phyloP scores from a whole-genome alignment of 2,329 filamentous ascomycete species.

The Amylocarpus encephaloides region DNA sequence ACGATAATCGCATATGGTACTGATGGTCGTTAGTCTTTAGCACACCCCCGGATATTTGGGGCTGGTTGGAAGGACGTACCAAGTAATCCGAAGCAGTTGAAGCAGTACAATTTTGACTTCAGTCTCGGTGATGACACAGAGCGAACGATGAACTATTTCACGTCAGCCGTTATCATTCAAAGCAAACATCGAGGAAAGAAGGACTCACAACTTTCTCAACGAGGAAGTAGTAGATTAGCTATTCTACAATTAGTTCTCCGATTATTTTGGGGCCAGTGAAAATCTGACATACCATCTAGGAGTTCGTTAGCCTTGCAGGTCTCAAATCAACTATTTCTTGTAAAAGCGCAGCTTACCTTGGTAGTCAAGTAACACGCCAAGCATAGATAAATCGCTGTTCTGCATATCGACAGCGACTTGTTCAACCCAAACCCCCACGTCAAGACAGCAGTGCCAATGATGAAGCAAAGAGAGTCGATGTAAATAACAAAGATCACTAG shows the following conservation, averaged over 20 bases:
- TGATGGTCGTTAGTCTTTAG: background rate
- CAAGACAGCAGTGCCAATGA: slow-evolving; percentile 49
- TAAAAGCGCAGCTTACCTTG: slow-evolving; percentile 2
- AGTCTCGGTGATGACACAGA: slow-evolving; percentile 33
- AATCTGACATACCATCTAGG: background rate
- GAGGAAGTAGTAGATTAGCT: slow-evolving; percentile 54
- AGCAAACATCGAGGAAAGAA: slow-evolving; percentile 24
- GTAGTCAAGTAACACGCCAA: slow-evolving; percentile 1
- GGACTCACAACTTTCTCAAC: slow-evolving; percentile 59
- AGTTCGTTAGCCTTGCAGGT: background rate
- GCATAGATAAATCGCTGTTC: slow-evolving; percentile 53
- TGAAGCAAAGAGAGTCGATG: slow-evolving; percentile 52
- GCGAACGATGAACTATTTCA: slow-evolving; percentile 34
- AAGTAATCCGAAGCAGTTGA: slow-evolving; percentile 55
- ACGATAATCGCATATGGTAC: slow-evolving; percentile 20
- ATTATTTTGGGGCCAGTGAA: background rate
- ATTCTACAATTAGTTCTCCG: background rate
- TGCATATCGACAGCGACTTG: slow-evolving; percentile 42
- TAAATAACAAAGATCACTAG: slow-evolving; percentile 45
- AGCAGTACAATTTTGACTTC: slow-evolving; percentile 51
- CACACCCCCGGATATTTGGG: background rate
- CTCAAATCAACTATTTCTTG: background rate
- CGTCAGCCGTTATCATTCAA: background rate
- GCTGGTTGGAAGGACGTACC: slow-evolving; percentile 24
- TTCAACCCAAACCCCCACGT: slow-evolving; percentile 52